Evolutionary conservation across 805 yeast species (phyloP).

Genomic region (Spathaspora boniae): DNA sequence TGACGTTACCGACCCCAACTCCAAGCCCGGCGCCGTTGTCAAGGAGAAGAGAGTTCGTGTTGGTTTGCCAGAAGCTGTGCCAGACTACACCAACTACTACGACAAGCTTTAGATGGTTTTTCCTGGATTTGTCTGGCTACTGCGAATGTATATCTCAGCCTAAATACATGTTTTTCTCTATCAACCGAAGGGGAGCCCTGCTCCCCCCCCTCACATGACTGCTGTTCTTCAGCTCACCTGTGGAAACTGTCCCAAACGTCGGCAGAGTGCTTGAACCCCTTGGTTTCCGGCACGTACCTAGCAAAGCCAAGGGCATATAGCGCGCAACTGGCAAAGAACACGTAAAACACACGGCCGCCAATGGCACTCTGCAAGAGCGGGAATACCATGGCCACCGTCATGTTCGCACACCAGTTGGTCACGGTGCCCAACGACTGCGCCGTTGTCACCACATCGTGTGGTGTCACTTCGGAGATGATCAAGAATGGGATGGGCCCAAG

Average conservation of each 20-base stretch:
- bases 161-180: too few relatives aligned
- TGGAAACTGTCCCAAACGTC: conserved; percentile 27
- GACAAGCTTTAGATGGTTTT: conserved; percentile 64
- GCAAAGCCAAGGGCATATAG: conserved; percentile 18
- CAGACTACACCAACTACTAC: conserved; percentile 99
- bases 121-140: too few relatives aligned
- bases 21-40: conserved; percentile 62
- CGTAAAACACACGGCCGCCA: conserved; percentile 28
- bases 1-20: conserved; percentile 85
- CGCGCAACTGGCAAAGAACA: conserved; percentile 21
- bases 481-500: conserved; percentile 37
- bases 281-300: conserved; percentile 32
- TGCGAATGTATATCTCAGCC: too few relatives aligned
- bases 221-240: too few relatives aligned
- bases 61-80: conserved; percentile 96
- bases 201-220: too few relatives aligned
- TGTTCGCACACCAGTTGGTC: conserved; percentile 33
- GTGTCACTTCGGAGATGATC: conserved; percentile 34
- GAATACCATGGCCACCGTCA: conserved; percentile 29
- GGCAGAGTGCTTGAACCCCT: conserved; percentile 19
- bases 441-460: conserved; percentile 27
- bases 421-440: conserved; percentile 36
- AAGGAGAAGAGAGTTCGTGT: conserved; percentile 80
- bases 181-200: too few relatives aligned
- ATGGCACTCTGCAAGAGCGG: conserved; percentile 24